A percentile compares a stretch with the other conserved stretches of the same genome.
phyloP scores from a whole-genome alignment of 495 filamentous ascomycete genomes.

The Cercophora samala region DNA sequence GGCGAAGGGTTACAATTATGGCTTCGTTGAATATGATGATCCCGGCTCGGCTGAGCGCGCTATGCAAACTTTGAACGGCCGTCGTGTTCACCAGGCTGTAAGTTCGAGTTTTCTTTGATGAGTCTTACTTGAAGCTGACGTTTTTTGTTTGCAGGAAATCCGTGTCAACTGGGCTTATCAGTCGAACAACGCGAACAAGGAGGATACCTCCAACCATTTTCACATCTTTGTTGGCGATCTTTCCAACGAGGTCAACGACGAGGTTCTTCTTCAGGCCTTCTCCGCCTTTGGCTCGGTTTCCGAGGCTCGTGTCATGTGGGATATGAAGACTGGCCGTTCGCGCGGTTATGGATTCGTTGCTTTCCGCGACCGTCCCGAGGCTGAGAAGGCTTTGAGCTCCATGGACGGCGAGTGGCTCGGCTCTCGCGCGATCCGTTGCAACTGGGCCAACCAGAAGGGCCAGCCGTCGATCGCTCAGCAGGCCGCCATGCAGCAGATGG shows the following conservation, averaged over 20 bases:
- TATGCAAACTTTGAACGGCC: constrained; percentile 94
- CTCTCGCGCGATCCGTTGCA: constrained; percentile 96
- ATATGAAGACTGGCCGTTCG: constrained; percentile 99
- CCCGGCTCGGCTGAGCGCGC: constrained; percentile 93
- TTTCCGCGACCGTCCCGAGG: constrained; percentile 90
- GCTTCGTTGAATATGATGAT: constrained; percentile 98
- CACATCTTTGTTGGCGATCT: constrained; percentile 99
- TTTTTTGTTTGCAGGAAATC: constrained; percentile 68
- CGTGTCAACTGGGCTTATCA: constrained; percentile 99
- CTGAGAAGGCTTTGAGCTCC: constrained; percentile 91
- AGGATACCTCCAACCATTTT: constrained; percentile 98
- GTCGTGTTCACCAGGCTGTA: constrained; percentile 92
- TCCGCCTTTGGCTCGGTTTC: constrained; percentile 95
- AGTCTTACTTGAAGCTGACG: constrained; percentile 11
- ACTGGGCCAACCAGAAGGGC: constrained; percentile 99
- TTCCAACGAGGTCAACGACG: constrained; percentile 98
- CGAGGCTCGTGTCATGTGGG: constrained; percentile 99
- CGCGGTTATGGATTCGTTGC: constrained; percentile 98
- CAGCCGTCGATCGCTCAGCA: constrained; percentile 98
- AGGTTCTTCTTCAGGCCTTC: constrained; percentile 91
- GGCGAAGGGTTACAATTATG: constrained; percentile 98
- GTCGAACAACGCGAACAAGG: constrained; percentile 90
- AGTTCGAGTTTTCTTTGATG: constrained; percentile 27
- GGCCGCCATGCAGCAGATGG: constrained; percentile 94
- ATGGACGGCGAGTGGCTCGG: constrained; percentile 99